Conservation (phyloP, 768 basidiomycete species). For the Boletus rufocinnamomeus region DNA sequence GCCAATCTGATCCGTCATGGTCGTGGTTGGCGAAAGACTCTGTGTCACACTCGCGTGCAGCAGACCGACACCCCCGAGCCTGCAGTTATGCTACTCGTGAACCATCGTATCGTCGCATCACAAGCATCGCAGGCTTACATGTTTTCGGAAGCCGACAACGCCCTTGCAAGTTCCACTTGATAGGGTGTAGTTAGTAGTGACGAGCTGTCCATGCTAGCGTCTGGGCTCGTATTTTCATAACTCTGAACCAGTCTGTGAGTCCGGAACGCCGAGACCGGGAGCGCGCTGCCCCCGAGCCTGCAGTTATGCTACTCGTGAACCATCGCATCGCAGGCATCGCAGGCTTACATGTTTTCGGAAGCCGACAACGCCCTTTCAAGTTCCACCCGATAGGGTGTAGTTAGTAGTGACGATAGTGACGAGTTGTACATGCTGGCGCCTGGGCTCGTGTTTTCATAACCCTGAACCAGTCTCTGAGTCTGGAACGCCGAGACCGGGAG, state of each 20-base stretch:
- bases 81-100: background rate
- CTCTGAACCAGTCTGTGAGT: too few species aligned
- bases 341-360: background rate
- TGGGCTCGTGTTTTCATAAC: background rate
- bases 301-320: background rate
- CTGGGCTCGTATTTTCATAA: background rate
- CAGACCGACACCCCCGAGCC: too few species aligned
- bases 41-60: too few species aligned
- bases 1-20: too few species aligned
- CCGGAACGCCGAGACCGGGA: too few species aligned
- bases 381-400: background rate
- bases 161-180: background rate
- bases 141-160: background rate
- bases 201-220: background rate
- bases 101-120: background rate
- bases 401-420: background rate
- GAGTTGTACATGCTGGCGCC: background rate
- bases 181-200: background rate
- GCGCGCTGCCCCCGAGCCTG: background rate
- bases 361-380: background rate
- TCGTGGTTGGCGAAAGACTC: too few species aligned
- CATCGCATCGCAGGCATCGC: too few species aligned
- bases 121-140: background rate
- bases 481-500: too few species aligned
- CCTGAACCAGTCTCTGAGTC: too few species aligned